phyloP scores from a whole-genome alignment of 1,139 yeast genomes.

The Kodamaea fungicola region DNA sequence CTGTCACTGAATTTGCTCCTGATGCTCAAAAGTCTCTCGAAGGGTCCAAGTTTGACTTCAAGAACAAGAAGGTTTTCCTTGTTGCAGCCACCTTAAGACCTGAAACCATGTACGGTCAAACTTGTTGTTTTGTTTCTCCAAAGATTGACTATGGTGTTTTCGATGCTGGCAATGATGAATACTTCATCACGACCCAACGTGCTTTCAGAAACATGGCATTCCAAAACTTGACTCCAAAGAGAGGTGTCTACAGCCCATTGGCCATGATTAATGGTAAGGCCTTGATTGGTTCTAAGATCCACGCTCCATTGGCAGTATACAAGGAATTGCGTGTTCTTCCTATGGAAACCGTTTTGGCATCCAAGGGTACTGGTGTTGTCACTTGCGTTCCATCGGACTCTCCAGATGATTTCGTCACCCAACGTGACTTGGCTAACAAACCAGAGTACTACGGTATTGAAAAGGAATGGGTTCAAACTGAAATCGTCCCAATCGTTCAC shows the following conservation, averaged over 20 bases:
- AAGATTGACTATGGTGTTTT: conserved; percentile 89
- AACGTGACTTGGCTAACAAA: conserved; percentile 78
- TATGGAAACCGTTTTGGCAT: conserved; percentile 94
- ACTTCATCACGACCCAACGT: conserved; percentile 86
- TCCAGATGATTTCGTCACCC: conserved; percentile 93
- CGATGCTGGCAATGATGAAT: conserved; percentile 75
- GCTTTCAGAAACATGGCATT: conserved; percentile 98
- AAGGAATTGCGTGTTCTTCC: conserved; percentile 82
- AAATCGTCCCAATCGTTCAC: conserved; percentile 67
- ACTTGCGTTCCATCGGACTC: conserved; percentile 98
- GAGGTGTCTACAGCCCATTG: conserved; percentile 72
- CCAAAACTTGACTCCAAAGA: conserved; percentile 86
- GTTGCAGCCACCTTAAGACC: conserved; percentile 99
- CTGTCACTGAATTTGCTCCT: conserved; percentile 59
- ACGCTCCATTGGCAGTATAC: conserved; percentile 77
- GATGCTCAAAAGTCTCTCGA: conserved; percentile 51
- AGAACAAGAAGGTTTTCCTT: conserved; percentile 65
- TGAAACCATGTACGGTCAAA: conserved; percentile 98
- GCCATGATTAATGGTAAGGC: conserved; percentile 63
- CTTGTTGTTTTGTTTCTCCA: conserved; percentile 97
- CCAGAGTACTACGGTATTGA: conserved; percentile 87
- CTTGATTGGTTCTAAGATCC: conserved; percentile 81
- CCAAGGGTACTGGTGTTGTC: conserved; percentile 98
- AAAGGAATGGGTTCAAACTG: conserved; percentile 80
- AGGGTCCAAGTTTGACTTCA: conserved; percentile 40